A percentile compares a stretch with the other conserved stretches of the same genome.
phyloP scores from a whole-genome alignment of 1,139 yeast species.

The Kodamaea arcana region DNA sequence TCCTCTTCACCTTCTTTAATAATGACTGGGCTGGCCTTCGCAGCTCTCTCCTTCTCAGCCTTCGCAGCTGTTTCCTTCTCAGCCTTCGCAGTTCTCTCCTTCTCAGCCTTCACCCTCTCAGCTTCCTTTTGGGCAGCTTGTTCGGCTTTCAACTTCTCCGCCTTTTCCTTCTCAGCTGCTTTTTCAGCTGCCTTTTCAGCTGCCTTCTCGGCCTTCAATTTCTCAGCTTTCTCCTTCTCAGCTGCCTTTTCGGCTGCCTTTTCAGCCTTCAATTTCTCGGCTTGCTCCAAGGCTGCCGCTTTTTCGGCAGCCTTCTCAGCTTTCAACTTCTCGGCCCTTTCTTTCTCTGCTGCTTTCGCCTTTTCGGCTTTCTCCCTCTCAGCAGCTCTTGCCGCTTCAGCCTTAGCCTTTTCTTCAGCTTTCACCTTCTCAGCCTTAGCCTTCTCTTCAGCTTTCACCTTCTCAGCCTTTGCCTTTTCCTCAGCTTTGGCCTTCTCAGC shows the following conservation, averaged over 20 bases:
- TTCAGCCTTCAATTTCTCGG: background rate
- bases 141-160: background rate
- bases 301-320: background rate
- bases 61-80: background rate
- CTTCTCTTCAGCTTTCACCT: slow-evolving; percentile 4
- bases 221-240: background rate
- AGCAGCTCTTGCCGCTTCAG: background rate
- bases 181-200: background rate
- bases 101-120: background rate
- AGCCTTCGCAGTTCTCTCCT: background rate
- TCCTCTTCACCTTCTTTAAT: slow-evolving; percentile 9
- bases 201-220: background rate
- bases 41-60: slow-evolving; percentile 1
- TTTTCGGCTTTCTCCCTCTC: background rate
- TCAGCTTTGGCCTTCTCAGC: slow-evolving; percentile 4
- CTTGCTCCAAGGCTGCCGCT: background rate
- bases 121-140: background rate
- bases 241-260: background rate
- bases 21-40: slow-evolving; percentile 3
- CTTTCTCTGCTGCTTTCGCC: background rate
- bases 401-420: background rate
- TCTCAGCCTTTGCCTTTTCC: background rate
- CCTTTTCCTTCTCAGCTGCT: background rate
- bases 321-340: background rate
- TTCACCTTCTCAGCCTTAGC: background rate